These are phyloP conservation scores for Debaryomyces robertsiae DNA, from an alignment of 1,139 yeast species.

Conservation along the genomic window DNA sequence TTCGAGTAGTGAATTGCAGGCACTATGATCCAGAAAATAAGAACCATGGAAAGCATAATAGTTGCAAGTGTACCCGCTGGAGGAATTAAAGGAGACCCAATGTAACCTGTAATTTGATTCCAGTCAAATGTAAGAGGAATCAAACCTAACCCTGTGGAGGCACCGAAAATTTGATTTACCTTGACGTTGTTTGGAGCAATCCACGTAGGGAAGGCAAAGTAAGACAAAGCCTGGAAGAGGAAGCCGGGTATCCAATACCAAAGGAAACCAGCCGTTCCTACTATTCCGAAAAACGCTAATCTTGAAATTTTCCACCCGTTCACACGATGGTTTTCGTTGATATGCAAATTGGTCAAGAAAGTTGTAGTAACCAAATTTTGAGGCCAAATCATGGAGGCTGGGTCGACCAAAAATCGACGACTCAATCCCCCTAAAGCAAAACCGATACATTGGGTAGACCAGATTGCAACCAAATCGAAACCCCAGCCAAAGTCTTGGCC, in stretches of 20 bases:
- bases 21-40: slow-evolving; percentile 44
- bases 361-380: slow-evolving; percentile 55
- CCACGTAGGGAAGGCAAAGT: slow-evolving; percentile 69
- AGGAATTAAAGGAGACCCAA: slow-evolving; percentile 68
- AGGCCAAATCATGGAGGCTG: slow-evolving; percentile 58
- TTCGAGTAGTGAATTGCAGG: slow-evolving; percentile 46
- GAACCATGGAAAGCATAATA: slow-evolving; percentile 41
- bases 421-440: slow-evolving; percentile 62
- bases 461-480: slow-evolving; percentile 39
- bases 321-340: slow-evolving; percentile 42
- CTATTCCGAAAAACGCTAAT: slow-evolving; percentile 48
- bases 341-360: slow-evolving; percentile 49
- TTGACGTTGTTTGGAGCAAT: slow-evolving; percentile 56
- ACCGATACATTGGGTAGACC: slow-evolving; percentile 57
- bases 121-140: slow-evolving; percentile 54
- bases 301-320: slow-evolving; percentile 57
- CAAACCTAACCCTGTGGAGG: slow-evolving; percentile 52
- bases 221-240: slow-evolving; percentile 50
- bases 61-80: slow-evolving; percentile 62
- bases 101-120: slow-evolving; percentile 47
- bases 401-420: slow-evolving; percentile 56
- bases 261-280: slow-evolving; percentile 35
- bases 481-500: slow-evolving; percentile 41
- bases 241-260: slow-evolving; percentile 63
- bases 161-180: slow-evolving; percentile 58